Evolutionary conservation across 208 protist species (phyloP).

Genomic region (Leishmania arabica): DNA sequence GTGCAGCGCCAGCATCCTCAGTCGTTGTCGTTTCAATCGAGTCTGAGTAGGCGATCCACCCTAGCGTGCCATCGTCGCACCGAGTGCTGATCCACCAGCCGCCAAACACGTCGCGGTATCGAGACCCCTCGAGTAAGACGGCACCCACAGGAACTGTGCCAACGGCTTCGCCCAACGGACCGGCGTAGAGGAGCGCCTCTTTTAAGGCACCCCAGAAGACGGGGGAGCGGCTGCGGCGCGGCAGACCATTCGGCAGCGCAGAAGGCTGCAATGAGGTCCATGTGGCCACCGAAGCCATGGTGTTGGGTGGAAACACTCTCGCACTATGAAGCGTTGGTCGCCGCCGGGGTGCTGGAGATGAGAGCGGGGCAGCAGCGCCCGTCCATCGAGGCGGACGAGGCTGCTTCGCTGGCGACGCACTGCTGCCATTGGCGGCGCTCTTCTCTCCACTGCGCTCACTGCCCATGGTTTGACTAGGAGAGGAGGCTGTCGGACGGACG

Average conservation of each 20-base stretch:
- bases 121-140: conserved; percentile 59
- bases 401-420: background rate
- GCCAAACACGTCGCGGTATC: conserved; percentile 68
- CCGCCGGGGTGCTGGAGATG: background rate
- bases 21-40: background rate
- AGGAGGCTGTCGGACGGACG: background rate
- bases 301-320: background rate
- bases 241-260: background rate
- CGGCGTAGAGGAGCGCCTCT: conserved; percentile 47
- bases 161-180: conserved; percentile 67
- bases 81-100: conserved; percentile 69
- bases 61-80: conserved; percentile 40
- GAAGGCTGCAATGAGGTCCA: background rate
- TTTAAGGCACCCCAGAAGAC: conserved; percentile 60
- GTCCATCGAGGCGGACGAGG: background rate
- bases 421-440: no score
- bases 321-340: background rate
- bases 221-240: conserved; percentile 18
- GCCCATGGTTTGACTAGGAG: background rate
- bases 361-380: background rate
- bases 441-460: background rate
- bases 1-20: background rate
- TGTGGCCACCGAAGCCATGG: background rate
- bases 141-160: conserved; percentile 44
- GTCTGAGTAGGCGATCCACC: conserved; percentile 39